Evolutionary conservation across 495 filamentous ascomycete genomes (phyloP), one percentile per base, ranked within the genome.

Genomic region (Penicillium psychrofluorescens): DNA sequence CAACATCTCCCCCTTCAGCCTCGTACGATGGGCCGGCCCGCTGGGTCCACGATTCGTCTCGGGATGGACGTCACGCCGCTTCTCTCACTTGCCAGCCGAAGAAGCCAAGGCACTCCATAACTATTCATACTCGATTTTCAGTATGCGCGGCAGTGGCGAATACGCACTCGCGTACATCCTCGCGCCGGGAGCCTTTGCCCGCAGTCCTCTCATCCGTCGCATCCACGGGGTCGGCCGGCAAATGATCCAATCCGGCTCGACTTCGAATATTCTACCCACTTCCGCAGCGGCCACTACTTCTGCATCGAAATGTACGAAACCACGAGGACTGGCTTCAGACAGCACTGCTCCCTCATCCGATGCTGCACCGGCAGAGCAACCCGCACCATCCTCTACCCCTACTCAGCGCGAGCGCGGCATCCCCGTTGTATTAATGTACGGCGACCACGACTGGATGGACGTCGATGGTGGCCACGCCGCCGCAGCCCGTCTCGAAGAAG

Each of bases 361-460:
- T 22, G 29, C 35, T 13, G 30, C 42, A 38, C 45, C 15, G 9
- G 13, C 29, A 10, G 4, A 22, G 22, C 49, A 36, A 10, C 13
- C 34, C 27, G 38, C 33, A 29, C 43, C 7, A 12, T 13, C 57
- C 4, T 31, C 49, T n/a, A 35, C 48, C 12, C 43, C 43, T 1
- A 51, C 66, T 38, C 51, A 50, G 35, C 70, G 77, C 7, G 88
- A 95, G 55, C 84, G 75, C 3, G 91, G 90, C 4, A 70, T 89
- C 41, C 92, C 92, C 0, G 72, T 95, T 29, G 77, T 96, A 9
- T 77, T 97, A 54, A 86, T 96, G 83, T 98, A 98, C 55, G 92
- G 92, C 43, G 89, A 95, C 54, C 79, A 90, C 54, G 92, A 98
- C 70, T 98, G 92, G 92, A 97, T 98, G 92, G 94, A 97, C 53